Conservation (phyloP, 148 eudicot genomes). For the Gaultheria prostrata region DNA sequence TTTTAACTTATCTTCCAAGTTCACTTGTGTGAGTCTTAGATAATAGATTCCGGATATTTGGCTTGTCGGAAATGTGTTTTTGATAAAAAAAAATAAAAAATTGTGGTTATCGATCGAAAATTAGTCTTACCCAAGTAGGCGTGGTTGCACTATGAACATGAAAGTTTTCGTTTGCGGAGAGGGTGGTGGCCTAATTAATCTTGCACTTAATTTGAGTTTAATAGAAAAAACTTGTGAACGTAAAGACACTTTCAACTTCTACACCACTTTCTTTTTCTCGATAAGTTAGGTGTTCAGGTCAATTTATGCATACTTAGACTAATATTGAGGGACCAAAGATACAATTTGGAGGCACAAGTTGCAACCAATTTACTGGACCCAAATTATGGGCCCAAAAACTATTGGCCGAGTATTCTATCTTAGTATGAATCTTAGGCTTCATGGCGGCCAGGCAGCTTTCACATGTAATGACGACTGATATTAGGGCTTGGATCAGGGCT, state of each 20-base stretch:
- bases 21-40: background rate
- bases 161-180: background rate
- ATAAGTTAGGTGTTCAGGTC: too few relatives aligned
- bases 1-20: background rate
- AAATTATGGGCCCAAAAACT: background rate
- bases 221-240: too few relatives aligned
- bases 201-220: background rate
- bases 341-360: background rate
- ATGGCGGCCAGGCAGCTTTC: background rate
- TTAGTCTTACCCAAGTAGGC: too few relatives aligned
- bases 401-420: background rate
- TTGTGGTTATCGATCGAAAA: too few relatives aligned
- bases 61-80: slow-evolving; percentile 3
- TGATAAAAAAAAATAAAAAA: too few relatives aligned
- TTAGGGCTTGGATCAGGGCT: background rate
- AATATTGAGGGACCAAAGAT: too few relatives aligned
- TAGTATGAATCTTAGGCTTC: background rate
- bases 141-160: too few relatives aligned
- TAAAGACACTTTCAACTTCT: too few relatives aligned
- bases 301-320: too few relatives aligned
- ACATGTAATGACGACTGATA: background rate
- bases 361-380: too few relatives aligned
- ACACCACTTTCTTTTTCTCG: too few relatives aligned
- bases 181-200: background rate
- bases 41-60: background rate